These are phyloP conservation scores for Paspalum vaginatum DNA, from an alignment of 176 grass and related monocot species.

Conservation along the genomic window DNA sequence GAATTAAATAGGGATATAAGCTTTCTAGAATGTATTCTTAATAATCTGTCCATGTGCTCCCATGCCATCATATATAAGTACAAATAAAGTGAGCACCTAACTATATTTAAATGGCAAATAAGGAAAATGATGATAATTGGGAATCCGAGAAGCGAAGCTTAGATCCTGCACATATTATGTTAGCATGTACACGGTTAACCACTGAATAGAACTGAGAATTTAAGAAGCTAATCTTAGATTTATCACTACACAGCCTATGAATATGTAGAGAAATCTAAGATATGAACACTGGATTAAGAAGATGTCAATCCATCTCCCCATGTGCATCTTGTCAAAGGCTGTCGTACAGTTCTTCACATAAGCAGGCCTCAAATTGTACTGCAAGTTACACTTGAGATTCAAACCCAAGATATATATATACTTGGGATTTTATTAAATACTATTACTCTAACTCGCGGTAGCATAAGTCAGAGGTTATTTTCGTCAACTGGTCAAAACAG, in stretches of 20 bases:
- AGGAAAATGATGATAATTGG: neutral
- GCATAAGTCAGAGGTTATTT: neutral
- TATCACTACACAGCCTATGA: neutral
- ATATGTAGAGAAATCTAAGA: constrained; percentile 10
- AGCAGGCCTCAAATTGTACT: neutral
- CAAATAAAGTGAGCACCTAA: constrained; percentile 11
- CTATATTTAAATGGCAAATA: constrained; percentile 1
- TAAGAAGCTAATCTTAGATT: constrained; percentile 20
- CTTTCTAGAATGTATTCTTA: neutral
- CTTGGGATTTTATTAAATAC: neutral
- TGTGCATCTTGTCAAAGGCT: neutral
- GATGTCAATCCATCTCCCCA: neutral
- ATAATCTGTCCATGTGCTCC: too few species aligned
- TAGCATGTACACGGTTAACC: neutral
- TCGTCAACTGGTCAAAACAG: neutral
- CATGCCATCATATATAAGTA: too few species aligned
- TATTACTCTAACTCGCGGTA: neutral
- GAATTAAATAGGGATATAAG: neutral
- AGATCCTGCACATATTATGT: constrained; percentile 1
- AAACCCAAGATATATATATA: neutral
- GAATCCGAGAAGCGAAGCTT: neutral
- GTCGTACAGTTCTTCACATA: neutral
- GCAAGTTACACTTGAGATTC: neutral
- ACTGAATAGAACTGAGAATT: neutral
- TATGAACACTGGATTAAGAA: constrained; percentile 8